Percentiles rank a stretch among this genome's conserved stretches.
Evolutionary conservation across 176 grass and related monocot species (phyloP).

Genomic region (Elaeis guineensis): DNA sequence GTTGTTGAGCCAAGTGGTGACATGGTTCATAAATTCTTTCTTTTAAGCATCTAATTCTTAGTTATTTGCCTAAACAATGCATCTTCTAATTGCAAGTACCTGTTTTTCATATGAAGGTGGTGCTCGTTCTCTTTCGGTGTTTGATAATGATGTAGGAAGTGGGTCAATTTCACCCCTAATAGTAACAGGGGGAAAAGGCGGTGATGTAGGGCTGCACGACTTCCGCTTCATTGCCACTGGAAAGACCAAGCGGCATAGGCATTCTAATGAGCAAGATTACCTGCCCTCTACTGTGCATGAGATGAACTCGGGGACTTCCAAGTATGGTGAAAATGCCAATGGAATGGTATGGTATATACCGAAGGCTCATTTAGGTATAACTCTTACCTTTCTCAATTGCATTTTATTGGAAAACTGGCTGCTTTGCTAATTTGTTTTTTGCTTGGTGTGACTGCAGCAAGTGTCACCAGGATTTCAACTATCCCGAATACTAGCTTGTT

Average conservation of each 20-base stretch:
- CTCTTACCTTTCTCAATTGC: constrained; percentile 16
- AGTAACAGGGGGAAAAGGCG: constrained; percentile 80
- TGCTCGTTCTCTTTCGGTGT: constrained; percentile 70
- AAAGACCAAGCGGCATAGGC: constrained; percentile 49
- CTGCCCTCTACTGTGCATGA: constrained; percentile 28
- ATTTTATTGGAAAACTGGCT: constrained; percentile 17
- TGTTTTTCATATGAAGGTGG: constrained; percentile 60
- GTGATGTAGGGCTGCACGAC: constrained; percentile 84
- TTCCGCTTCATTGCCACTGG: constrained; percentile 71
- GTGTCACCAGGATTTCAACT: constrained; percentile 58
- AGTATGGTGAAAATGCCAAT: constrained; percentile 32
- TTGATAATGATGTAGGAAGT: constrained; percentile 60
- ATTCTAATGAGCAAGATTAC: constrained; percentile 31
- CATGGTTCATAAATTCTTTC: background rate
- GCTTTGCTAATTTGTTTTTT: constrained; percentile 25
- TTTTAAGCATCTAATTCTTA: background rate
- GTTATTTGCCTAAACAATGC: background rate
- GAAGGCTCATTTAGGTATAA: constrained; percentile 85
- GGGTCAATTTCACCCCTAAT: constrained; percentile 71
- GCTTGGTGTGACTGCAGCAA: constrained; percentile 41
- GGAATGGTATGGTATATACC: constrained; percentile 91
- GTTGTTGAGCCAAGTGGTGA: too few relatives aligned
- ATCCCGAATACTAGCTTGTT: constrained; percentile 85
- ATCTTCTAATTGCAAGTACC: constrained; percentile 6
- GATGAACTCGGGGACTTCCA: constrained; percentile 27